Conservation (phyloP, 2,329 filamentous ascomycete genomes). For the Orbilia quercus region DNA sequence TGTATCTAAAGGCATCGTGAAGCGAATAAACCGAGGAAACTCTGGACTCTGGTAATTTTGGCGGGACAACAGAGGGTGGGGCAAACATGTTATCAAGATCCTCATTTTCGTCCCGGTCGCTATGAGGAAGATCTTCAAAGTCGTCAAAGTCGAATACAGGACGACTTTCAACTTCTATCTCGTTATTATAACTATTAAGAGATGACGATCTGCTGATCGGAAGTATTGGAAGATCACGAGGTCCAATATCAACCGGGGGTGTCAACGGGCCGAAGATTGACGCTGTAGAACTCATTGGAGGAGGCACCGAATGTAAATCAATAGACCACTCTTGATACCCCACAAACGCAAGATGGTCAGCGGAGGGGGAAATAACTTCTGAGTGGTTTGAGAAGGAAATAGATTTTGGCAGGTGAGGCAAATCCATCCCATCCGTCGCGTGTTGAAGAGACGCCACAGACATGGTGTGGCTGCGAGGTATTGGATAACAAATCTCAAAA, state of each 20-base stretch:
- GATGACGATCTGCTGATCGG: slow-evolving; percentile 34
- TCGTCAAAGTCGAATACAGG: slow-evolving; percentile 48
- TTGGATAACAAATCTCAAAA: neutral
- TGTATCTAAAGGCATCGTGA: slow-evolving; percentile 12
- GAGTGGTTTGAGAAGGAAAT: no score
- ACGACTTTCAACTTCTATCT: slow-evolving; percentile 42
- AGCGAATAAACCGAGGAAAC: slow-evolving; percentile 48
- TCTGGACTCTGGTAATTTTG: slow-evolving; percentile 31
- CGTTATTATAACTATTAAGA: slow-evolving; percentile 5
- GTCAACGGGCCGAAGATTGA: slow-evolving; percentile 15
- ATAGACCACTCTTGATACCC: neutral
- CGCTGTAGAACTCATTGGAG: slow-evolving; percentile 18
- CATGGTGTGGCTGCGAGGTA: slow-evolving; percentile 2
- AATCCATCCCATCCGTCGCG: no score
- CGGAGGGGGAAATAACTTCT: no score
- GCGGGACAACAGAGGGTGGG: slow-evolving; percentile 1
- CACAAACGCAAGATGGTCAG: no score
- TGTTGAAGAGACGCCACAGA: neutral
- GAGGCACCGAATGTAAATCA: neutral
- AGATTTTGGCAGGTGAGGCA: no score
- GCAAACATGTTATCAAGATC: slow-evolving; percentile 46
- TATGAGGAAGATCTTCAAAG: slow-evolving; percentile 42
- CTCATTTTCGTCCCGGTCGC: slow-evolving; percentile 32
- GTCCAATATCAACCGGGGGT: neutral
- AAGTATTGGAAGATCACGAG: slow-evolving; percentile 14